Conservation (phyloP, 2,329 filamentous ascomycete genomes). For the Meredithiella fracta region DNA sequence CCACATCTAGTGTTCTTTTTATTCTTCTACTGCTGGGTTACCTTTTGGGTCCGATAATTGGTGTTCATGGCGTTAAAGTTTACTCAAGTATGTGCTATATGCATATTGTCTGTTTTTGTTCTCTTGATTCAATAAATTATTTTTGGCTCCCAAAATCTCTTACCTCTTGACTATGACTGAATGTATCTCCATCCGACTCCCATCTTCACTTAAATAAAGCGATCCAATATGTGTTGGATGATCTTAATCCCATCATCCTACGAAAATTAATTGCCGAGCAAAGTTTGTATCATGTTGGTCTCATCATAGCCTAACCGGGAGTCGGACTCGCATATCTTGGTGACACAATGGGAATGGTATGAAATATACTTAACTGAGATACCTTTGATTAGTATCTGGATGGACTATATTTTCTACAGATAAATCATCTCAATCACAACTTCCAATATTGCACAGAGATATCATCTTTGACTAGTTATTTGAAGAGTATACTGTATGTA, state of each 20-base stretch:
- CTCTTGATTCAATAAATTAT: background rate
- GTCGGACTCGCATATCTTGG: background rate
- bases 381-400: background rate
- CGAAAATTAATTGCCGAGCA: background rate
- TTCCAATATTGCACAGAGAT: too few relatives aligned
- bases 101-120: background rate
- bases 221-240: too few relatives aligned
- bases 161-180: too few relatives aligned
- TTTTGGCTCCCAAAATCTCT: too few relatives aligned
- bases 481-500: background rate
- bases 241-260: background rate
- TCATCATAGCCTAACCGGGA: background rate
- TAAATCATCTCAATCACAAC: too few relatives aligned
- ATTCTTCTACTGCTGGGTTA: background rate
- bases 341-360: background rate
- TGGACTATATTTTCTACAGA: too few relatives aligned
- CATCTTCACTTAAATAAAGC: too few relatives aligned
- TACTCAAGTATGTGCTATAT: background rate
- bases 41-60: background rate
- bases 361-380: slow-evolving; percentile 7
- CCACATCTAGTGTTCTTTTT: background rate
- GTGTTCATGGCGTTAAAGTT: background rate
- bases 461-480: too few relatives aligned
- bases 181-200: too few relatives aligned
- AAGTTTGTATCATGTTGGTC: background rate